Evolutionary conservation across 345 rosid genomes (phyloP), one percentile per base, ranked within the genome.

Genomic region (Adansonia digitata): DNA sequence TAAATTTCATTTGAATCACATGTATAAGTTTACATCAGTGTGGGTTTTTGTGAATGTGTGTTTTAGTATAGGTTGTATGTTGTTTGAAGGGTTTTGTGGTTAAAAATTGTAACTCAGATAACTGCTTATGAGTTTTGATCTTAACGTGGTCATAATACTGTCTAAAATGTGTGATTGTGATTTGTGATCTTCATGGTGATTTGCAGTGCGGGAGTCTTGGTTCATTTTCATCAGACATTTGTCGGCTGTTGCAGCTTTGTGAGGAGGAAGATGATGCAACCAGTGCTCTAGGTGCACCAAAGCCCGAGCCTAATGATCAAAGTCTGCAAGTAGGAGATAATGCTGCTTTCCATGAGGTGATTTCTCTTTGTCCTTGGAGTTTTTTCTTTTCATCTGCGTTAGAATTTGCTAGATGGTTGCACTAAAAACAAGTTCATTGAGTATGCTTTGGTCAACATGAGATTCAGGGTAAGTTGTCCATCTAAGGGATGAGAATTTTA

Each of bases 191-290:
- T 67, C 9, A 60, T 74, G 64, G 56, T 76, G 75, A 53, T 40
- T 75, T 55, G 56, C 83, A 93, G 97, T 97, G 94, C 72, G 98
- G 87, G 73, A 88, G 91, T 82, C 80, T 89, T 51, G 94, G 90
- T 34, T 87, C 97, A 53, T 95, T 95, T 90, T 89, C 98, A 11
- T 78, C 98, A 0, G 99, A 95, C 79, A 93, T 93, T 77, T 89
- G 92, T 75, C 90, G 98, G 79, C 82, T 96, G 80, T 80, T 96
- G 79, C 97, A 96, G 83, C 94, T 92, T 22, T 84, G 91, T 49
- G 98, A 93, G 81, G 99, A 96, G 83, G 97, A 96, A 85, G 99
- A 96, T 83, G 99, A 93, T 82, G 99, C 98, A 14, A 89, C 97
- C 61, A 96, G 99, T 82, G 79, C 86, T 27, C 81, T 93, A 76